phyloP scores from a whole-genome alignment of 1,139 yeast species.

The Candida smagusa region DNA sequence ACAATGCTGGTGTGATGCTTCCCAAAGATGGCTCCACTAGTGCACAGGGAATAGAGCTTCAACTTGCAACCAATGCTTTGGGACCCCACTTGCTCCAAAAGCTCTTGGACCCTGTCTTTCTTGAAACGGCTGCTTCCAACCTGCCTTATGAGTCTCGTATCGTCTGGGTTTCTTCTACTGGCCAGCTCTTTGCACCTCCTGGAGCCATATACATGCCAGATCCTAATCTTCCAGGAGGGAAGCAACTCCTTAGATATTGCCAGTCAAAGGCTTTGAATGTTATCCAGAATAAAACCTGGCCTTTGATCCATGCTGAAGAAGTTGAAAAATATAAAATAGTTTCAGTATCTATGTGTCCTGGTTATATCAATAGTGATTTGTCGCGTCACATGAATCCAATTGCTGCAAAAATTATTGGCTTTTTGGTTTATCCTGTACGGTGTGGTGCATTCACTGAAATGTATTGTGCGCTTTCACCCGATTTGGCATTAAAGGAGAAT shows the following conservation, averaged over 20 bases:
- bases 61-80: constrained; percentile 47
- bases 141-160: constrained; percentile 24
- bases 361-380: constrained; percentile 39
- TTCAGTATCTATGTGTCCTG: constrained; percentile 46
- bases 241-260: constrained; percentile 25
- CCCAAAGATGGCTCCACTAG: constrained; percentile 4
- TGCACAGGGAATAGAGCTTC: constrained; percentile 41
- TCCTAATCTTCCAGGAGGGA: constrained; percentile 17
- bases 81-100: constrained; percentile 49
- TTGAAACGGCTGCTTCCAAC: constrained; percentile 22
- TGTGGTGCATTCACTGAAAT: constrained; percentile 21
- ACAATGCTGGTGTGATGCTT: constrained; percentile 50
- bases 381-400: constrained; percentile 20
- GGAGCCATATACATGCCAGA: constrained; percentile 43
- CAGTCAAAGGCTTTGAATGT: constrained; percentile 48
- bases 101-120: constrained; percentile 39
- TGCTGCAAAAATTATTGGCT: not conserved
- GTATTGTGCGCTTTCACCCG: constrained; percentile 19
- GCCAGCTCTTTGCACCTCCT: constrained; percentile 33
- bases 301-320: constrained; percentile 26
- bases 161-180: constrained; percentile 46
- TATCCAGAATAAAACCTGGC: constrained; percentile 41
- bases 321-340: constrained; percentile 17
- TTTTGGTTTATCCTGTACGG: constrained; percentile 2
- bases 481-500: constrained; percentile 6